Evolutionary conservation across 2,329 filamentous ascomycete genomes (phyloP), one percentile per base, ranked within the genome.

Genomic region (Rachicladosporium sp.): DNA sequence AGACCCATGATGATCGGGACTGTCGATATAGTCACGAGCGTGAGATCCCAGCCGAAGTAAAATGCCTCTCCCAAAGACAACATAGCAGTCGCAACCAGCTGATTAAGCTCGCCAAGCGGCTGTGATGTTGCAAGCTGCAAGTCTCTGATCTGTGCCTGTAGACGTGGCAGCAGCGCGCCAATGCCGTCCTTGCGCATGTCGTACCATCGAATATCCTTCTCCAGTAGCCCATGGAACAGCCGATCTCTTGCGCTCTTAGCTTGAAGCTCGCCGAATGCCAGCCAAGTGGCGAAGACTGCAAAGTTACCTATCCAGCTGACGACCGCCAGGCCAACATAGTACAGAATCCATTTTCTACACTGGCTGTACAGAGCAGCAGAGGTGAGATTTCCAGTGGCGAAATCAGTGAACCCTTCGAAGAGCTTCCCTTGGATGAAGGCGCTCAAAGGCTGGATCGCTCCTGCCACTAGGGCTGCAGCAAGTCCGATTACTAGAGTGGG

Each of bases 41-140:
- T 87, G n/a, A 96, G 68, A 45, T 80, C 80, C 85, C 84, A 95
- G 0, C 84, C 91, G 50, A 75, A 81, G 55, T 76, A 80, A 23
- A 95, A 71, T 0, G 87, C 85, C 1, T 95, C 66, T 1, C 64
- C 66, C 1, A 94, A 61, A 7, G 82, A 81, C 4, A 75, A 73
- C 3, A 80, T 27, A 0, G 77, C 71, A 3, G 80, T 76, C n/a
- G 82, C 66, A 0, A 74, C 49, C 44, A 82, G 78, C 43, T 77
- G 73, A 6, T 82, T 52, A 1, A 82, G 58, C 33, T 80, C 73
- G 0, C 87, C 88, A 1, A 95, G 66, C 1, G 86, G 80, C 48
- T 91, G 80, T 0, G 87, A 89, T 0, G 80, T 79, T 1, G 83
- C 82, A 2, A 80, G 66, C 51, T 94, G 87, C 3, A 96, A 67